A percentile compares a stretch with the other conserved stretches of the same genome.
Evolutionary conservation across 441 rosid species (phyloP).

Genomic region (Populus tomentosa): DNA sequence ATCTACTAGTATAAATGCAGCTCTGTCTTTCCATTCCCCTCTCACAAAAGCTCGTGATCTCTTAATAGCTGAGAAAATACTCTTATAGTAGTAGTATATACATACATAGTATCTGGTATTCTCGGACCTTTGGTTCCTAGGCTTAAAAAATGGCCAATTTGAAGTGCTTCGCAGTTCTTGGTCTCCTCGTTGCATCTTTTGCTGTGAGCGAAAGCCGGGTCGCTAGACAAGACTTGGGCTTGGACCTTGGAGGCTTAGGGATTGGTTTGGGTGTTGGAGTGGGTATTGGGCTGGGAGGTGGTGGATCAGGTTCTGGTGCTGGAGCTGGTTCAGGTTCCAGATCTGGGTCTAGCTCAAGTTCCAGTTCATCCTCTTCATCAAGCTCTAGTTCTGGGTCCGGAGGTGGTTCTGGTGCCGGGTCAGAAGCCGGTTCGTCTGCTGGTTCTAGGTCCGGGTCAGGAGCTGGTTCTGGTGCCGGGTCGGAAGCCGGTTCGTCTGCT

Average conservation of each 20-base stretch:
- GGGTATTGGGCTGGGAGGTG: slow-evolving; percentile 50
- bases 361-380: neutral
- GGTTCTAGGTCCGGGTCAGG: too few species aligned
- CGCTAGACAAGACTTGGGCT: slow-evolving; percentile 50
- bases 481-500: too few species aligned
- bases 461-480: too few species aligned
- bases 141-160: slow-evolving; percentile 20
- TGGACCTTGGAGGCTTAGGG: slow-evolving; percentile 58
- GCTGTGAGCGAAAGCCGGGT: slow-evolving; percentile 37
- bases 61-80: neutral
- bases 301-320: slow-evolving; percentile 53
- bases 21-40: neutral
- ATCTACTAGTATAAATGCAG: slow-evolving; percentile 17
- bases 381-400: neutral
- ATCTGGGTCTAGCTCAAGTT: slow-evolving; percentile 7
- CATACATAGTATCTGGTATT: neutral
- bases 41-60: neutral
- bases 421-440: slow-evolving; percentile 23
- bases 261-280: slow-evolving; percentile 26
- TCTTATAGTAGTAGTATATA: neutral
- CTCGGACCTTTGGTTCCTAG: neutral
- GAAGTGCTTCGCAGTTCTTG: slow-evolving; percentile 31
- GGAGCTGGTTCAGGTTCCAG: slow-evolving; percentile 26
- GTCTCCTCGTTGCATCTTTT: slow-evolving; percentile 32
- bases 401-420: slow-evolving; percentile 28